Evolutionary conservation across 352 stramenopile species (phyloP), one percentile per base, ranked within the genome.

Genomic region (Pythium rishiriense): DNA sequence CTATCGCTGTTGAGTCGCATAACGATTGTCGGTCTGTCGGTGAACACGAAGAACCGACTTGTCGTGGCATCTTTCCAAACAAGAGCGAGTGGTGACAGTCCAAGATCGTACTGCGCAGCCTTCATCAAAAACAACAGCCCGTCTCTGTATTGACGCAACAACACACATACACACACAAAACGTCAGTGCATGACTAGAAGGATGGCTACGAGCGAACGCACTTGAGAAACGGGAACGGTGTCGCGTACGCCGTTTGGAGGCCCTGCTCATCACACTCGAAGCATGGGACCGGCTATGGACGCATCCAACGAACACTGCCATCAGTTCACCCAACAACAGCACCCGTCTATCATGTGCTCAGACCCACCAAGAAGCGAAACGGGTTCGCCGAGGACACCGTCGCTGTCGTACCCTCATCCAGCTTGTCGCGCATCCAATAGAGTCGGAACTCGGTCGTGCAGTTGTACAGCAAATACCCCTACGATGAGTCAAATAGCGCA

Each of bases 381-480:
- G 84, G 85, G 55, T 96, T 96, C 2, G 81, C 77, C 0, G 80
- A 61, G 10, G 85, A 74, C 14, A 79, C 57, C 2, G 59, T 79
- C 19, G 64, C 71, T 1, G 82, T 70, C 6, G 68, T 72, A 43
- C 78, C 81, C 73, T 98, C 91, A 3, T 75, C 75, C 8, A 98
- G 78, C 73, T 98, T 97, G 68, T 96, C 90, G 4, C 85, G 86
- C 58, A 97, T 74, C 91, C 91, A 98, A 69, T 95, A 97, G 5
- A 93, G 75, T 17, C 92, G 84, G 56, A 97, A 98, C 64, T 97
- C 89, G 11, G 83, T 93, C n/a, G 91, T 95, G 72, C 91, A 97
- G 71, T 97, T 93, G 67, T 97, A 97, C 42, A 98, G 67, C 54
- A 94, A 53, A 63, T 96, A 95, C n/a, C 88, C 84, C 69, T 88